Percentiles rank a stretch among this genome's conserved stretches.
phyloP scores from a whole-genome alignment of 257 asterid genomes.

The Rauvolfia tetraphylla region DNA sequence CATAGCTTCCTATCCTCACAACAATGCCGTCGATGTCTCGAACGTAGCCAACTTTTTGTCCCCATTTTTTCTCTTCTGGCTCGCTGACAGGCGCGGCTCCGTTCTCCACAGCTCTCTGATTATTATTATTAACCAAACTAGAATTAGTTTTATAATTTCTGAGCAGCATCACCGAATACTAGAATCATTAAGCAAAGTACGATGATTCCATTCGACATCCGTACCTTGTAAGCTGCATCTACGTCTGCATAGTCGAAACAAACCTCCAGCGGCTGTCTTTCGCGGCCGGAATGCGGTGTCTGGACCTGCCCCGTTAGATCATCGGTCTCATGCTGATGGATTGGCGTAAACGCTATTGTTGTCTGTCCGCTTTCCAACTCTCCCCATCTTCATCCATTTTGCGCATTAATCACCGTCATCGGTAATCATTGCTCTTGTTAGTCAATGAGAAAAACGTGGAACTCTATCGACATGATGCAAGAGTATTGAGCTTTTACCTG shows the following conservation, averaged over 20 bases:
- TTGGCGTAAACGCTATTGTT: slow-evolving; percentile 82
- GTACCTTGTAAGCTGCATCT: slow-evolving; percentile 77
- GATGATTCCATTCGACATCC: neutral
- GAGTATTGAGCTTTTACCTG: too few species aligned
- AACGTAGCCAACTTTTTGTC: slow-evolving; percentile 90
- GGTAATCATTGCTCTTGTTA: too few species aligned
- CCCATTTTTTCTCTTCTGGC: slow-evolving; percentile 83
- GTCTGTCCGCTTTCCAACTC: slow-evolving; percentile 83
- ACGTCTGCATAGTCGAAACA: slow-evolving; percentile 79
- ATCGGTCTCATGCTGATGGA: slow-evolving; percentile 75
- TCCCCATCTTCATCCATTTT: slow-evolving; percentile 55
- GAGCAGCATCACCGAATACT: neutral
- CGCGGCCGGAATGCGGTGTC: slow-evolving; percentile 21
- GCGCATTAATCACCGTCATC: too few species aligned
- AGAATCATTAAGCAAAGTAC: neutral
- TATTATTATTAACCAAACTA: neutral
- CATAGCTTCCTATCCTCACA: slow-evolving; percentile 66
- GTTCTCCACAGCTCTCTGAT: slow-evolving; percentile 74
- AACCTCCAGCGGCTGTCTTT: slow-evolving; percentile 65
- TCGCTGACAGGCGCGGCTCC: slow-evolving; percentile 70
- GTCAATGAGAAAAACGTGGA: too few species aligned
- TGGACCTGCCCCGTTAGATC: slow-evolving; percentile 64
- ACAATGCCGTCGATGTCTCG: slow-evolving; percentile 66
- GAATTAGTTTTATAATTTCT: too few species aligned
- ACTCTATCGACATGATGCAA: too few species aligned